A percentile compares a stretch with the other conserved stretches of the same genome.
These are phyloP conservation scores for Coffea eugenioides DNA, from an alignment of 257 asterid genomes.

Conservation along the genomic window DNA sequence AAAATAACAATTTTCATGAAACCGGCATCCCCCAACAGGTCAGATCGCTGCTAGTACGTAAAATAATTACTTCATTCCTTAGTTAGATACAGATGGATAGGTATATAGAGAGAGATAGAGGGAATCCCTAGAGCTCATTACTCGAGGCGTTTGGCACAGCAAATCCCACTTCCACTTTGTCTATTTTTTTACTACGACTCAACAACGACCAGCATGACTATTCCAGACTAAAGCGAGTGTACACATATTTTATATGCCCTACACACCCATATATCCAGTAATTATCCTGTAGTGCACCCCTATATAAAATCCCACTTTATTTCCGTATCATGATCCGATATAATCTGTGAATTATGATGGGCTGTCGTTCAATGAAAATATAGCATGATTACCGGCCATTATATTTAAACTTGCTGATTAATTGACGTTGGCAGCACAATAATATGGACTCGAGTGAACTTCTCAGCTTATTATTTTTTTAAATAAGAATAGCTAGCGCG, in stretches of 20 bases:
- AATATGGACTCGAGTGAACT: background rate
- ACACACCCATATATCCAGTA: background rate
- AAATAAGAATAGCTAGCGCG: too few species aligned
- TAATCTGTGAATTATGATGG: conserved; percentile 17
- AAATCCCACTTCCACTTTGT: conserved; percentile 64
- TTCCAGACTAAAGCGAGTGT: background rate
- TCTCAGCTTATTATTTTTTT: too few species aligned
- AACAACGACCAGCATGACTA: background rate
- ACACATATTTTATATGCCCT: background rate
- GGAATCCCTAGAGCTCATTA: conserved; percentile 66
- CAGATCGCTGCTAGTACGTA: conserved; percentile 4
- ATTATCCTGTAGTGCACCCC: conserved; percentile 23
- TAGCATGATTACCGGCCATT: conserved; percentile 20
- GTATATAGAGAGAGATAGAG: conserved; percentile 29
- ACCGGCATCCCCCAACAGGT: conserved; percentile 28
- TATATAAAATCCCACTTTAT: conserved; percentile 23
- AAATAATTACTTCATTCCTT: conserved; percentile 16
- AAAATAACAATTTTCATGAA: conserved; percentile 36
- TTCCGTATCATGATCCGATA: conserved; percentile 29
- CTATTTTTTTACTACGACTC: conserved; percentile 8
- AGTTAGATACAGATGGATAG: conserved; percentile 14
- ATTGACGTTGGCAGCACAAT: conserved; percentile 9
- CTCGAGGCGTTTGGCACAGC: conserved; percentile 44
- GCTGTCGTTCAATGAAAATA: conserved; percentile 37
- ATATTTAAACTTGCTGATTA: background rate